Percentiles rank a stretch among this genome's conserved stretches.
These are phyloP conservation scores for Colletotrichum tofieldiae DNA, from an alignment of 2,329 filamentous ascomycete genomes.

Conservation along the genomic window DNA sequence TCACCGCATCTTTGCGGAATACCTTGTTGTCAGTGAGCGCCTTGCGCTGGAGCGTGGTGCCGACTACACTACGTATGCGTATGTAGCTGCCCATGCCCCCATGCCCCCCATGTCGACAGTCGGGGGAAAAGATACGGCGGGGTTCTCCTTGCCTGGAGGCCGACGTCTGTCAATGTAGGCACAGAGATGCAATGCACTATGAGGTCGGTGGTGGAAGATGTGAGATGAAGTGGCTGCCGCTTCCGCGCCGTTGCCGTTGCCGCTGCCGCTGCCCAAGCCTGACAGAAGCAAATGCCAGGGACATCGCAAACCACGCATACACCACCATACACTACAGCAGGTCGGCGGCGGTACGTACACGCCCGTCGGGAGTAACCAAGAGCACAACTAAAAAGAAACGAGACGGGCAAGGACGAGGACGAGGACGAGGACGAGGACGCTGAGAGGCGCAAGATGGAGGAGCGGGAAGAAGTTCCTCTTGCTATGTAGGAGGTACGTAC, in stretches of 20 bases:
- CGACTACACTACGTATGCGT: not conserved
- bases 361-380: too few species aligned
- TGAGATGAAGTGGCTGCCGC: slow-evolving; percentile 17
- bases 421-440: not conserved
- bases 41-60: not conserved
- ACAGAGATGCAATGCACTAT: not conserved
- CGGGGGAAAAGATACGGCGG: not conserved
- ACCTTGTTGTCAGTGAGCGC: not conserved
- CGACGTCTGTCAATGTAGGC: not conserved
- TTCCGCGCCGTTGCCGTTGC: slow-evolving; percentile 28
- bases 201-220: slow-evolving; percentile 9
- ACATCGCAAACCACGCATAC: not conserved
- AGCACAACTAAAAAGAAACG: not conserved
- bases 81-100: not conserved
- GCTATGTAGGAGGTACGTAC: not conserved
- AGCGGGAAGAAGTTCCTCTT: not conserved
- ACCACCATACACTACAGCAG: too few species aligned
- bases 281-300: slow-evolving; percentile 9
- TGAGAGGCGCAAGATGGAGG: not conserved
- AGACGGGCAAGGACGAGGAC: not conserved
- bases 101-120: not conserved
- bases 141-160: not conserved
- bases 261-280: slow-evolving; percentile 32
- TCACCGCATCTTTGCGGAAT: slow-evolving; percentile 38
- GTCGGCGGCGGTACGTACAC: not conserved